Evolutionary conservation across 345 rosid genomes (phyloP).

Genomic region (Arabis hirsuta): DNA sequence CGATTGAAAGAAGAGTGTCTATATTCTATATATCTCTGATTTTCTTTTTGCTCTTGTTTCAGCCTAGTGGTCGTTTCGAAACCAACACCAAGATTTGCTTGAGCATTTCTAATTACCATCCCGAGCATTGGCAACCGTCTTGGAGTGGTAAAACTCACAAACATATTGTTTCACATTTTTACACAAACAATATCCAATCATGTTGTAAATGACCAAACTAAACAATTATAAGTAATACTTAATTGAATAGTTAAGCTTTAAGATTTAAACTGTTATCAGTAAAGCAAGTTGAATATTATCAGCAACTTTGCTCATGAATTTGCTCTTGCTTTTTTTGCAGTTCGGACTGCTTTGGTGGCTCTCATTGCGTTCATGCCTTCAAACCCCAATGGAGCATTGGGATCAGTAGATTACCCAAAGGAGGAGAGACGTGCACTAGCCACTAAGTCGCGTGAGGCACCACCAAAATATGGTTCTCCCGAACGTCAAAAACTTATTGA

Average conservation of each 20-base stretch:
- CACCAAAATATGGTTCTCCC: constrained; percentile 73
- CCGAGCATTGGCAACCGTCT: constrained; percentile 99
- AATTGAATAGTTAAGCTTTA: neutral
- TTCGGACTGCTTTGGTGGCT: constrained; percentile 92
- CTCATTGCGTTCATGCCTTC: constrained; percentile 98
- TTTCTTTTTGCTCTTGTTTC: constrained; percentile 19
- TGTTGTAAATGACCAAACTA: neutral
- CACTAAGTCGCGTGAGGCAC: constrained; percentile 73
- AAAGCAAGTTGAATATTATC: neutral
- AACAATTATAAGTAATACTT: neutral
- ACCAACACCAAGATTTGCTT: constrained; percentile 94
- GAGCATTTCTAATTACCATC: constrained; percentile 97
- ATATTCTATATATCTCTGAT: neutral
- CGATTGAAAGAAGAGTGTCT: too few relatives aligned
- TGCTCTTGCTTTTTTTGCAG: constrained; percentile 47
- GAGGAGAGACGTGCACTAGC: constrained; percentile 83
- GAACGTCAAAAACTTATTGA: constrained; percentile 87
- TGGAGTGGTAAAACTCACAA: constrained; percentile 75
- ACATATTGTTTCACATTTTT: neutral
- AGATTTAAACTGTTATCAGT: too few relatives aligned
- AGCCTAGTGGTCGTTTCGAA: constrained; percentile 98
- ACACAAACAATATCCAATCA: neutral
- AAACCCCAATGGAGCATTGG: constrained; percentile 87
- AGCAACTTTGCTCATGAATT: neutral
- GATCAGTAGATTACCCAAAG: constrained; percentile 88